Conservation (phyloP, 495 filamentous ascomycete species). For the Penicillium odoratum region DNA sequence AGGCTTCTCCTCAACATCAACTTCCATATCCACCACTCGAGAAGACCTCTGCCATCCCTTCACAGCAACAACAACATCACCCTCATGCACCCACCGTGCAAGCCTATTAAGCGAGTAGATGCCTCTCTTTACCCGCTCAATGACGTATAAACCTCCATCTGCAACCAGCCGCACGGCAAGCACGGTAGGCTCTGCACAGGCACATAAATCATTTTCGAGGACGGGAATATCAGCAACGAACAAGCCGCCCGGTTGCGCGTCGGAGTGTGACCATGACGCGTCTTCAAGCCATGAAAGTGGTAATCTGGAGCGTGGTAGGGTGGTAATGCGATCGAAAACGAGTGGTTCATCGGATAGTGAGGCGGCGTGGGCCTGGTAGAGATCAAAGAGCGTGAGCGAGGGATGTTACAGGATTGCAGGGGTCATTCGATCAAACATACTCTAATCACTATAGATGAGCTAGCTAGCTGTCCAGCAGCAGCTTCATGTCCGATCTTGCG, state of each 20-base stretch:
- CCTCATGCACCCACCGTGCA: constrained; percentile 58
- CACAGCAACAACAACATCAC: constrained; percentile 33
- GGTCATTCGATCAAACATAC: constrained; percentile 17
- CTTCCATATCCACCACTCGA: constrained; percentile 37
- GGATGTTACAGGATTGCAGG: background rate
- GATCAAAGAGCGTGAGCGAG: background rate
- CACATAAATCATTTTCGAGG: constrained; percentile 54
- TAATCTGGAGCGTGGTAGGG: constrained; percentile 60
- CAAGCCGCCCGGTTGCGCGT: constrained; percentile 50
- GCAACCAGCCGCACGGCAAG: constrained; percentile 65
- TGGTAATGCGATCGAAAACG: constrained; percentile 58
- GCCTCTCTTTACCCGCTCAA: constrained; percentile 67
- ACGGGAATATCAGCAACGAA: constrained; percentile 63
- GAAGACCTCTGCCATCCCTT: constrained; percentile 38
- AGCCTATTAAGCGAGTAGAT: constrained; percentile 74
- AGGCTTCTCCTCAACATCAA: constrained; percentile 32
- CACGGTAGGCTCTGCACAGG: constrained; percentile 39
- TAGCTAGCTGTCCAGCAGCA: constrained; percentile 26
- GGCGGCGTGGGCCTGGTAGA: constrained; percentile 55
- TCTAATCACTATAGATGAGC: constrained; percentile 35
- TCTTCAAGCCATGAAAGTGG: constrained; percentile 63
- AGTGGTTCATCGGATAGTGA: constrained; percentile 58
- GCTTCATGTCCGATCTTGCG: constrained; percentile 31
- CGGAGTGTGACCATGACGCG: constrained; percentile 49
- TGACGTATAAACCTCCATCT: constrained; percentile 61